phyloP scores from a whole-genome alignment of 352 stramenopile genomes.

The Globisporangium parvum region DNA sequence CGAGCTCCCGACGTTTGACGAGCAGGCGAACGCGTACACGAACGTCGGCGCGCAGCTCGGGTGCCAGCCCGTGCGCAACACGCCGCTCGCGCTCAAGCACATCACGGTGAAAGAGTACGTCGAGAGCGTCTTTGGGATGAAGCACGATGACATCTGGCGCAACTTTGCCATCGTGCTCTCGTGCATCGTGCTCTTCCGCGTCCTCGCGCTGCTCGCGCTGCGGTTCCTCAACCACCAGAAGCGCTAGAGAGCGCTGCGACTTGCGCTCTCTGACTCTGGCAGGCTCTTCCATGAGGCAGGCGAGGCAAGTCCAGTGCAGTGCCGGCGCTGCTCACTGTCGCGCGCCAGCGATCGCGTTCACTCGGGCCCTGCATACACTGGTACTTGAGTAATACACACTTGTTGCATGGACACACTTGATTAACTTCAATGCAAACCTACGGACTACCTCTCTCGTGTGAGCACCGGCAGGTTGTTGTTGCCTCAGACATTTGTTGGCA shows the following conservation, averaged over 20 bases:
- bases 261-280: too few species aligned
- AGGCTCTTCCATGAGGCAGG: too few species aligned
- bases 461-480: too few species aligned
- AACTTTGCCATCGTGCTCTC: constrained; percentile 38
- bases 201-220: constrained; percentile 40
- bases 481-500: too few species aligned
- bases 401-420: too few species aligned
- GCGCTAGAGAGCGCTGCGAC: constrained; percentile 7
- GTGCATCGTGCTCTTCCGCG: constrained; percentile 41
- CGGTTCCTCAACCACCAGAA: constrained; percentile 60
- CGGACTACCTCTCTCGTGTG: too few species aligned
- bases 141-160: constrained; percentile 45
- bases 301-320: too few species aligned
- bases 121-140: constrained; percentile 41
- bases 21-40: constrained; percentile 17
- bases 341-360: too few species aligned
- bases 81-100: constrained; percentile 23
- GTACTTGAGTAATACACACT: too few species aligned
- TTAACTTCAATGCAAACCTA: too few species aligned
- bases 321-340: too few species aligned
- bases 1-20: constrained; percentile 24
- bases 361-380: too few species aligned
- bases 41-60: constrained; percentile 23
- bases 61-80: constrained; percentile 30
- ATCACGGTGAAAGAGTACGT: constrained; percentile 52